Base-by-base conservation (phyloP, 345 rosid species). In the Geranium rotundifolium region DNA sequence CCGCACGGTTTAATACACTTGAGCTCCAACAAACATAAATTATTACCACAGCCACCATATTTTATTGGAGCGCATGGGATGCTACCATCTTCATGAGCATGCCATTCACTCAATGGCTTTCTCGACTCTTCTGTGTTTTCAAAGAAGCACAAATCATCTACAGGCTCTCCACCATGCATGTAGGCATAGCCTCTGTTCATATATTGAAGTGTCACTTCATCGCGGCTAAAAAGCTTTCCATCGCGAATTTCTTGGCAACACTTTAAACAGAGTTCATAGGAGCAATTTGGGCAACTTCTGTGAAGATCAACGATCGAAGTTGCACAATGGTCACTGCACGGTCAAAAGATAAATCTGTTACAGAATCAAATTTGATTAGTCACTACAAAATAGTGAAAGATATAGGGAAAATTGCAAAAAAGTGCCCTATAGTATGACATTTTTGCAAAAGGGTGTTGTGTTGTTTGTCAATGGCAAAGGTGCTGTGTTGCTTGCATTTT, bases 271-370 rank as follows among this genome's bases (percentile, higher is more conserved):
- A 90, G 81, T 62, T 93, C 99, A 63, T 72, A 86, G 56, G 82
- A 65, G 73, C 97, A 88, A 1, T 77, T 83, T 54, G 82, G 76
- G 63, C 96, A 93, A 76, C 96, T 75, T 19, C 97, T 82, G 64
- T 92, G 96, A 49, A 85, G 76, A 80, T 92, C 96, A 34, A 79
- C 70, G 60, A 89, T 92, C 14, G 98, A 87, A 73, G 97, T 90
- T 17, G 88, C 91, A 69, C 98, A 92, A 62, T 87, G 79, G 68
- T 92, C 76, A 76, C 98, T 92, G 81, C 69, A 60, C 72, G 69
- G 57, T 49, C 29, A 62, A 1, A 59, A 52, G 16, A 50, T 1
- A 19, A 16, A 19, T 56, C 27, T 64, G 19, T 29, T 7, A 50
- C 5, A 49, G 39, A 9, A 9, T 5, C 12, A 54, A 15, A 17